Conservation (phyloP, 1,139 yeast genomes). For the Zhuliangozyma blackwelliae region DNA sequence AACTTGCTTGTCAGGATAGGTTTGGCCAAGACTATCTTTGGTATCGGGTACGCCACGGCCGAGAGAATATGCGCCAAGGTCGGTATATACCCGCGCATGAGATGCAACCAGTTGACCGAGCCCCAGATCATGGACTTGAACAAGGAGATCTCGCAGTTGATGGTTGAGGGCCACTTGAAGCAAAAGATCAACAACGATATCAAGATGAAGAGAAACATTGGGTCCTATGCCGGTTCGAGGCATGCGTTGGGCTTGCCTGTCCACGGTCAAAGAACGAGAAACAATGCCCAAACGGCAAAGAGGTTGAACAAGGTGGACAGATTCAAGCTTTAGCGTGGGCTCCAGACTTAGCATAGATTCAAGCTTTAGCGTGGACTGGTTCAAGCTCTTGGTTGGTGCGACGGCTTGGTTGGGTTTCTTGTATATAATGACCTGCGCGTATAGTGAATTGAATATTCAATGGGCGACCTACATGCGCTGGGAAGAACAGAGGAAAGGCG, state of each 20-base stretch:
- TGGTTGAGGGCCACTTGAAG: slow-evolving; percentile 81
- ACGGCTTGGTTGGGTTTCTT: background rate
- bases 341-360: too few relatives aligned
- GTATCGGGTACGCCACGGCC: slow-evolving; percentile 77
- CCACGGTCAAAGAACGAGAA: slow-evolving; percentile 89
- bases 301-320: slow-evolving; percentile 78
- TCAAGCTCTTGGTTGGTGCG: background rate
- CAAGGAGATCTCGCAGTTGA: slow-evolving; percentile 77
- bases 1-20: slow-evolving; percentile 55
- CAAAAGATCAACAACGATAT: slow-evolving; percentile 78
- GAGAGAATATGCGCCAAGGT: slow-evolving; percentile 77
- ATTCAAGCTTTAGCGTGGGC: slow-evolving; percentile 8
- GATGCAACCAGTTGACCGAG: slow-evolving; percentile 89
- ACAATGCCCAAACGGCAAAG: slow-evolving; percentile 85
- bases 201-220: slow-evolving; percentile 72
- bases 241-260: slow-evolving; percentile 89
- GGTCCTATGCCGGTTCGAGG: slow-evolving; percentile 84
- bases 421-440: too few relatives aligned
- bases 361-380: too few relatives aligned
- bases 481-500: too few relatives aligned
- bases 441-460: too few relatives aligned
- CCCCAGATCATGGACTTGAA: slow-evolving; percentile 82
- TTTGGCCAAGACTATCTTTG: slow-evolving; percentile 76
- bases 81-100: slow-evolving; percentile 89
- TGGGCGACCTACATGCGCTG: too few relatives aligned